Base-by-base conservation (phyloP, 371 early-diverging fungal species). In the Umbelopsis sp. region DNA sequence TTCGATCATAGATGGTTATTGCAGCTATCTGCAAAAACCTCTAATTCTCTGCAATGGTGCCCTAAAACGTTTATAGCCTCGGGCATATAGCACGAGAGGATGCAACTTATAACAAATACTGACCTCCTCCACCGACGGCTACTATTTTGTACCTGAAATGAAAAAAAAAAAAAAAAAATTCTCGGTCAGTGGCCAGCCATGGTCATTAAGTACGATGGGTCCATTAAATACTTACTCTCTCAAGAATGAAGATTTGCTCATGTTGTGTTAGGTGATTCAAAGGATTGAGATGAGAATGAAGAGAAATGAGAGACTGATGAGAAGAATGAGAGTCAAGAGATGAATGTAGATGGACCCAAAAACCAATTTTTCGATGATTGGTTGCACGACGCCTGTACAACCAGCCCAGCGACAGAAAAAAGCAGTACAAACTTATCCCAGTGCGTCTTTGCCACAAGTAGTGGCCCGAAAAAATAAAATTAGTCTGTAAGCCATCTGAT, bases 111-210 rank as follows among this genome's bases (percentile, higher is more conserved):
- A 51, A 41, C 77, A 29, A 29, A 41, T 41, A 75, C 74, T 76
- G 85, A 86, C 94, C 95, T 74, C 93, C 94, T 63, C 93, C 93
- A 66, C 94, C 94, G 16, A 94, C 94, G 37, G 93, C 92, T 18
- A 94, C 94, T 44, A 93, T 79, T 70, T 91, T 91, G 80, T 91
- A 91, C 74, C 76, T 76, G 29, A 20, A 69, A 69, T 22, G 65
- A 57, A 69, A 70, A 70, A 41, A 41, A 7, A 29, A 41, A 41
- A 7, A 41, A 41, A 41, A 41, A 41, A 41, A 7, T 41, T 41
- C 41, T 41, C 41, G 41, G 41, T 41, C 2, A 41, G 12, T 41
- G 22, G 41, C 41, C 7, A 41, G 41, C 7, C 41, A 41, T 10
- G 7, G 41, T 7, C 1, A 12, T 41, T 41, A 41, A 41, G 12